Conservation (phyloP, 208 protist species). For the Angomonas desouzai region DNA sequence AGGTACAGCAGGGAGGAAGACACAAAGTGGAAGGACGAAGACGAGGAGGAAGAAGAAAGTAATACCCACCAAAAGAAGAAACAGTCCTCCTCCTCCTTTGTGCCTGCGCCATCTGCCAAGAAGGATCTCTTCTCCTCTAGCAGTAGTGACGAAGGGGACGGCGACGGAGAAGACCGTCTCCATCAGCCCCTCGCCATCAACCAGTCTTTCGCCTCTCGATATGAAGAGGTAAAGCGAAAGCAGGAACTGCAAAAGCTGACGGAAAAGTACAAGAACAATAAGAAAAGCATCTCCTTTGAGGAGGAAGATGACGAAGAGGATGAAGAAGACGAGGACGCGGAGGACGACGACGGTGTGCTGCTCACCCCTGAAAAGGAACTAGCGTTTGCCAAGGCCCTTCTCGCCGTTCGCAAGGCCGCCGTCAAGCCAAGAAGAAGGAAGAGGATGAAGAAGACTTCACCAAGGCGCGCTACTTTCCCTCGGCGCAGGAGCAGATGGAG, state of each 20-base stretch:
- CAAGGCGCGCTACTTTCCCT: conserved; percentile 63
- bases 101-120: background rate
- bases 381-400: conserved; percentile 74
- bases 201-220: conserved; percentile 70
- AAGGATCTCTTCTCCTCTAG: background rate
- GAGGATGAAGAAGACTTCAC: conserved; percentile 15
- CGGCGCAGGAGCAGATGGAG: conserved; percentile 62
- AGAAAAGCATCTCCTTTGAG: conserved; percentile 19
- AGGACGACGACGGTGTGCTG: conserved; percentile 80
- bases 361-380: conserved; percentile 78
- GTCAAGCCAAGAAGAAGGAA: conserved; percentile 19
- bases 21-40: conserved; percentile 3
- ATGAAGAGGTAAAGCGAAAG: conserved; percentile 86
- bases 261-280: conserved; percentile 74
- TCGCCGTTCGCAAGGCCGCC: conserved; percentile 67
- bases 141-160: conserved; percentile 4
- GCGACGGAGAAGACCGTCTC: conserved; percentile 3
- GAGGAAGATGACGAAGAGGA: conserved; percentile 18
- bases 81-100: too few relatives aligned
- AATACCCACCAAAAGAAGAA: too few relatives aligned
- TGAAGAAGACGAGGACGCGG: conserved; percentile 65
- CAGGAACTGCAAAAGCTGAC: conserved; percentile 84
- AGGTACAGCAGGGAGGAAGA: background rate
- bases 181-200: conserved; percentile 62
- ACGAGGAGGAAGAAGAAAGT: too few relatives aligned